These are phyloP conservation scores for Phytophthora boehmeriae DNA, from an alignment of 352 stramenopile species.

Conservation along the genomic window DNA sequence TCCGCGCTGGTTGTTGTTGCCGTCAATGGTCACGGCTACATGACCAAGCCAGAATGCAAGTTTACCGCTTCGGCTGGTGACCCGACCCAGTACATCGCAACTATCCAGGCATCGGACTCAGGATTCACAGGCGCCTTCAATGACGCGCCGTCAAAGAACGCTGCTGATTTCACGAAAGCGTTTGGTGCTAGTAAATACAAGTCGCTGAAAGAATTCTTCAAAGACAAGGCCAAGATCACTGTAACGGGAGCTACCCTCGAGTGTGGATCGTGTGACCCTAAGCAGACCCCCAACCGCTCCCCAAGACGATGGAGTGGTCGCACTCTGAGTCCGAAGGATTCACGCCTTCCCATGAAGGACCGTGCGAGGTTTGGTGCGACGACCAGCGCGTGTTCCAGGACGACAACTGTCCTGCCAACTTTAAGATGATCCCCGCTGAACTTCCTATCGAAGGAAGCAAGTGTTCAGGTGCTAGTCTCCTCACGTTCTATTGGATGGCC, in stretches of 20 bases:
- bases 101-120: conserved; percentile 2
- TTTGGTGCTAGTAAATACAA: conserved; percentile 13
- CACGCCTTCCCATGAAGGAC: conserved; percentile 31
- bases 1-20: neutral
- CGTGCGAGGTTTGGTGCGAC: conserved; percentile 44
- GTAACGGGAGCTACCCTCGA: conserved; percentile 1
- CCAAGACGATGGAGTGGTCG: conserved; percentile 20
- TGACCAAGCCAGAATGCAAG: conserved; percentile 2
- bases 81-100: conserved; percentile 7
- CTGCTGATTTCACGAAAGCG: conserved; percentile 6
- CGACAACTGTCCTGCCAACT: conserved; percentile 32
- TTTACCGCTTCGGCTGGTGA: conserved; percentile 5
- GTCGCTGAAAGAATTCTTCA: conserved; percentile 5
- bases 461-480: conserved; percentile 18
- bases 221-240: conserved; percentile 4
- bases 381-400: conserved; percentile 32
- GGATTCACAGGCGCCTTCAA: conserved; percentile 5
- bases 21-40: conserved; percentile 16
- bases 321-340: conserved; percentile 21
- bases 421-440: conserved; percentile 20
- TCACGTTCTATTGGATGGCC: conserved; percentile 33
- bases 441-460: conserved; percentile 25
- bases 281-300: conserved; percentile 15
- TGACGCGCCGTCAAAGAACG: conserved; percentile 1
- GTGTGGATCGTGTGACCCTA: conserved; percentile 17